These are phyloP conservation scores for Backusella sp. DNA, from an alignment of 192 early-diverging fungal species.

Conservation along the genomic window DNA sequence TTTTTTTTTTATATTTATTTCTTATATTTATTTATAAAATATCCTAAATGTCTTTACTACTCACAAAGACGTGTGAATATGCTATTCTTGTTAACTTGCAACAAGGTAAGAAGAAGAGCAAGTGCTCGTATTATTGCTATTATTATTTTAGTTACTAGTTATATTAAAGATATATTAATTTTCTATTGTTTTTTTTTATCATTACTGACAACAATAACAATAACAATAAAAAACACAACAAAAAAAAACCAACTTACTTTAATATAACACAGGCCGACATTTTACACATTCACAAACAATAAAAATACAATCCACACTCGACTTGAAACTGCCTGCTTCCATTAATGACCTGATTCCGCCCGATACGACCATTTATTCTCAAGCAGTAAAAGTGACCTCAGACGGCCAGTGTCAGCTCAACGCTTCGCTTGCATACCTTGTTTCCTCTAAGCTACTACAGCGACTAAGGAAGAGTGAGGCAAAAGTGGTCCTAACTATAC, in stretches of 20 bases:
- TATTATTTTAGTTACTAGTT: background rate
- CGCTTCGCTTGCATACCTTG: constrained; percentile 29
- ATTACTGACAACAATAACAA: background rate
- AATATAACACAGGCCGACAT: constrained; percentile 25
- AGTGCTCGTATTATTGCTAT: background rate
- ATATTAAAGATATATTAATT: background rate
- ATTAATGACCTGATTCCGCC: constrained; percentile 37
- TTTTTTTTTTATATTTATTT: background rate
- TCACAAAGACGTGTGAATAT: constrained; percentile 39
- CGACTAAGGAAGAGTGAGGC: constrained; percentile 27
- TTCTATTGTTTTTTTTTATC: background rate
- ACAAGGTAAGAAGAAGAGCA: constrained; percentile 20
- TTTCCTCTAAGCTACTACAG: constrained; percentile 30
- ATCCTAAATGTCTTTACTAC: constrained; percentile 33
- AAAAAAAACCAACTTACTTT: background rate
- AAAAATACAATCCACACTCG: constrained; percentile 26
- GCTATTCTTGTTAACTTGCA: constrained; percentile 36
- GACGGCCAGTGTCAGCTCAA: constrained; percentile 13
- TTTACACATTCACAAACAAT: constrained; percentile 18
- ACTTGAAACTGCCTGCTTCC: constrained; percentile 26
- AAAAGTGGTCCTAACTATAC: constrained; percentile 11
- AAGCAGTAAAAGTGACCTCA: constrained; percentile 6
- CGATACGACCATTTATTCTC: constrained; percentile 25
- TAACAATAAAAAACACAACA: background rate
- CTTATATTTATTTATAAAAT: background rate